These are phyloP conservation scores for Agapanthus africanus DNA, from an alignment of 106 monocot genomes.

Conservation along the genomic window DNA sequence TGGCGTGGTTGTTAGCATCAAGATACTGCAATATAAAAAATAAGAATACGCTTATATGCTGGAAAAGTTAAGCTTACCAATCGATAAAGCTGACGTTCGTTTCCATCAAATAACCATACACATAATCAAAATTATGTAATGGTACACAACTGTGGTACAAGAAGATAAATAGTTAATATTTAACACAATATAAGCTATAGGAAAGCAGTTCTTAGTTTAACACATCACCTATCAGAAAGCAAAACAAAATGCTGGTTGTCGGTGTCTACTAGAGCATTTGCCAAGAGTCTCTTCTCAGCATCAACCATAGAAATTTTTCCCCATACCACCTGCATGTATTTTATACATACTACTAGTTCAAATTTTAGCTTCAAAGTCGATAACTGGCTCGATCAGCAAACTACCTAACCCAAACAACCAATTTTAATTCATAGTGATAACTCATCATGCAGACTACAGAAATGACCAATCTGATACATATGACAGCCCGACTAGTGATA, in stretches of 20 bases:
- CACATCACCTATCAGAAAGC: slow-evolving; percentile 63
- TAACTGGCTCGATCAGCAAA: not conserved
- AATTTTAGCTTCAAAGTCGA: not conserved
- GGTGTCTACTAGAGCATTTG: slow-evolving; percentile 57
- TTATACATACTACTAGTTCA: not conserved
- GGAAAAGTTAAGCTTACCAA: slow-evolving; percentile 39
- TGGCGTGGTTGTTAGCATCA: not conserved
- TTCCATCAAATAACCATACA: slow-evolving; percentile 62
- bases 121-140: slow-evolving; percentile 56
- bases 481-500: not conserved
- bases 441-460: not conserved
- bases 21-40: not conserved
- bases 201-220: slow-evolving; percentile 3
- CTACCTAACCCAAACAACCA: no score
- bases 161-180: slow-evolving; percentile 1
- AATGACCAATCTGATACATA: not conserved
- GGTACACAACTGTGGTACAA: slow-evolving; percentile 56
- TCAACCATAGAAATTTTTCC: slow-evolving; percentile 73
- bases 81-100: slow-evolving; percentile 74
- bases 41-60: not conserved
- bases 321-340: slow-evolving; percentile 51
- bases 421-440: not conserved
- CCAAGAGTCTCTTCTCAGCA: slow-evolving; percentile 74
- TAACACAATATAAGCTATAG: not conserved
- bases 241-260: slow-evolving; percentile 78